phyloP scores from a whole-genome alignment of 257 asterid species.

The Lithospermum erythrorhizon region DNA sequence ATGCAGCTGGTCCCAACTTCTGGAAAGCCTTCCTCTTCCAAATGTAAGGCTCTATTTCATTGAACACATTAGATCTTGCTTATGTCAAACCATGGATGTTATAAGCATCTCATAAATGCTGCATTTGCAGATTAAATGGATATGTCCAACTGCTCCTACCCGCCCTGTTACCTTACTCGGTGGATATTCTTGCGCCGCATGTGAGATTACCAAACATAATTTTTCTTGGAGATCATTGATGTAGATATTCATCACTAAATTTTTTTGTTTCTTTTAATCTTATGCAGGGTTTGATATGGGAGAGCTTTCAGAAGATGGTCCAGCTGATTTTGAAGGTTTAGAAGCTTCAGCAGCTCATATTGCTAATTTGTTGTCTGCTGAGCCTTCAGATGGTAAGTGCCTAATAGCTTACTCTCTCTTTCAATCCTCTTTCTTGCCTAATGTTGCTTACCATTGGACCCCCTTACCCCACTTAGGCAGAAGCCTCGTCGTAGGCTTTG shows the following conservation, averaged over 20 bases:
- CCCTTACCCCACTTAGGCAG: too few relatives aligned
- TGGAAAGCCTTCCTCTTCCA: conserved; percentile 84
- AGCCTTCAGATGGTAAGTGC: conserved; percentile 71
- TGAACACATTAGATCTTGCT: neutral
- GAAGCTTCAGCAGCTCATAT: conserved; percentile 90
- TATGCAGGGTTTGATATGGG: conserved; percentile 84
- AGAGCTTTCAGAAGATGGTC: conserved; percentile 86
- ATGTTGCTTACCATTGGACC: too few relatives aligned
- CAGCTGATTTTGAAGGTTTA: conserved; percentile 85
- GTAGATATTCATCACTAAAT: neutral
- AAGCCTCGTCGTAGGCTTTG: too few relatives aligned
- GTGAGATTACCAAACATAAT: conserved; percentile 32
- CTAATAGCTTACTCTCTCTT: neutral
- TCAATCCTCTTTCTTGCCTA: too few relatives aligned
- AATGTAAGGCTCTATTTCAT: conserved; percentile 47
- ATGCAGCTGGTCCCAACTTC: conserved; percentile 88
- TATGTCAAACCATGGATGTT: neutral
- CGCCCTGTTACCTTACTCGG: conserved; percentile 90
- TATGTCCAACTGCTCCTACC: conserved; percentile 97
- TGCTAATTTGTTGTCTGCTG: conserved; percentile 85
- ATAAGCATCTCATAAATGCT: neutral
- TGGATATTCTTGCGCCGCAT: conserved; percentile 94
- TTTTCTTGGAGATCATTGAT: conserved; percentile 1
- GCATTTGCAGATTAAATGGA: conserved; percentile 83
- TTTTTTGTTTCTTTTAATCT: conserved; percentile 2